A percentile compares a stretch with the other conserved stretches of the same genome.
phyloP scores from a whole-genome alignment of 2,329 filamentous ascomycete species.

The Dothideomycetes sp. region DNA sequence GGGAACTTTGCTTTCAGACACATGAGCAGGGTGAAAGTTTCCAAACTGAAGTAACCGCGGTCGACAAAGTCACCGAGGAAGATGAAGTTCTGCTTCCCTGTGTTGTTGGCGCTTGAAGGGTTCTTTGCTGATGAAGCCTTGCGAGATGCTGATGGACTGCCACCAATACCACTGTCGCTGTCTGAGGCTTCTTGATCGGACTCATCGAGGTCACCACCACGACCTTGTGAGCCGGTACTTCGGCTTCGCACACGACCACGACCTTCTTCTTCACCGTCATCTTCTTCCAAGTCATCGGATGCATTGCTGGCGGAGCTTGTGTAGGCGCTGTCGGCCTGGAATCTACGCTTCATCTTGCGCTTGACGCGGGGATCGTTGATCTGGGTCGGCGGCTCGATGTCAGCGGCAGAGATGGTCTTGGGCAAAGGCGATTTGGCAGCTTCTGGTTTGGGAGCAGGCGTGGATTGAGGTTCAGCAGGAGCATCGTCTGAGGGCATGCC shows the following conservation, averaged over 20 bases:
- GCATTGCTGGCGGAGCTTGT: slow-evolving; percentile 42
- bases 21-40: slow-evolving; percentile 63
- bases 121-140: slow-evolving; percentile 29
- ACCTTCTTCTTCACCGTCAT: slow-evolving; percentile 38
- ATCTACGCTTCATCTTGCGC: slow-evolving; percentile 64
- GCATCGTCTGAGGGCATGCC: slow-evolving; percentile 76
- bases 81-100: slow-evolving; percentile 59
- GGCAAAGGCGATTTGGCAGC: slow-evolving; percentile 23
- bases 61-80: slow-evolving; percentile 68
- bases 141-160: slow-evolving; percentile 25
- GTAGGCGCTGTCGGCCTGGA: slow-evolving; percentile 43
- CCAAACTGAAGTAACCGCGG: slow-evolving; percentile 63
- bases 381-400: slow-evolving; percentile 81
- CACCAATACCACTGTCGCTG: slow-evolving; percentile 34
- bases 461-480: slow-evolving; percentile 8
- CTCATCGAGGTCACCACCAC: slow-evolving; percentile 18
- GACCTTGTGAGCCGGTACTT: slow-evolving; percentile 22
- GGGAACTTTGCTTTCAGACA: slow-evolving; percentile 66
- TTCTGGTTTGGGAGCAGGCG: slow-evolving; percentile 6
- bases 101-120: slow-evolving; percentile 33
- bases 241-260: slow-evolving; percentile 30
- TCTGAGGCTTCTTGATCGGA: slow-evolving; percentile 41
- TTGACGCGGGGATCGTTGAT: slow-evolving; percentile 81
- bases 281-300: slow-evolving; percentile 33
- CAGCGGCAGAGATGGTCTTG: slow-evolving; percentile 75